These are phyloP conservation scores for Pontederia paniculata DNA, from an alignment of 176 grass and related monocot genomes.

Conservation along the genomic window DNA sequence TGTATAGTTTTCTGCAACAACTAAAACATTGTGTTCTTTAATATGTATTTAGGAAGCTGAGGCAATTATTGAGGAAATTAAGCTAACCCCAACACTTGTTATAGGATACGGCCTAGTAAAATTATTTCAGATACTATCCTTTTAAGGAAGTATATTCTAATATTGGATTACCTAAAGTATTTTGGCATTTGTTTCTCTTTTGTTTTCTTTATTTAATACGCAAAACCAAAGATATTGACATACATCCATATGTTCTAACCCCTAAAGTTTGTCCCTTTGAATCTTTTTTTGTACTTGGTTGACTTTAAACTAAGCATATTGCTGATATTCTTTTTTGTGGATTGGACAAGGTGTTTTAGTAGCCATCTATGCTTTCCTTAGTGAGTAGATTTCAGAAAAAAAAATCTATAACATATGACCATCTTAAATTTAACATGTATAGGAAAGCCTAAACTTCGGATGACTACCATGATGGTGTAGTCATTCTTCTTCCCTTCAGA, in stretches of 20 bases:
- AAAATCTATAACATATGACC: neutral
- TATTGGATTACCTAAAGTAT: too few species aligned
- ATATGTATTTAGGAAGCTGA: slow-evolving; percentile 60
- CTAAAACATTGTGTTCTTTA: slow-evolving; percentile 16
- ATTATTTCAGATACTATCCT: neutral
- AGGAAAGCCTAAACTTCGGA: too few species aligned
- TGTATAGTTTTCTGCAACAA: too few species aligned
- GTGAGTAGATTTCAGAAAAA: slow-evolving; percentile 33
- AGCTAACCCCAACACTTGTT: slow-evolving; percentile 62
- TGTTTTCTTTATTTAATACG: too few species aligned
- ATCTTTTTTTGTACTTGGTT: too few species aligned
- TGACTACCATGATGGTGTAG: too few species aligned
- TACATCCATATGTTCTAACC: too few species aligned
- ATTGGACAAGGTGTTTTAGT: slow-evolving; percentile 56
- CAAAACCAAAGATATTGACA: too few species aligned
- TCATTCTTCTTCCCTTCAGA: too few species aligned
- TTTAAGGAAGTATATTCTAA: neutral
- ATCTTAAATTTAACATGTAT: neutral
- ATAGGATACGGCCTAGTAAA: slow-evolving; percentile 58
- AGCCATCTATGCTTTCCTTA: slow-evolving; percentile 54
- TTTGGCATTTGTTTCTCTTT: too few species aligned
- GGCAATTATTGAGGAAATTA: slow-evolving; percentile 81
- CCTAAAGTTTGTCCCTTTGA: too few species aligned
- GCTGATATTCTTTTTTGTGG: slow-evolving; percentile 13
- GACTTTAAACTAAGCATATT: slow-evolving; percentile 12